Conservation (phyloP, 2,329 filamentous ascomycete species). For the Aspergillus puulaauensis region DNA sequence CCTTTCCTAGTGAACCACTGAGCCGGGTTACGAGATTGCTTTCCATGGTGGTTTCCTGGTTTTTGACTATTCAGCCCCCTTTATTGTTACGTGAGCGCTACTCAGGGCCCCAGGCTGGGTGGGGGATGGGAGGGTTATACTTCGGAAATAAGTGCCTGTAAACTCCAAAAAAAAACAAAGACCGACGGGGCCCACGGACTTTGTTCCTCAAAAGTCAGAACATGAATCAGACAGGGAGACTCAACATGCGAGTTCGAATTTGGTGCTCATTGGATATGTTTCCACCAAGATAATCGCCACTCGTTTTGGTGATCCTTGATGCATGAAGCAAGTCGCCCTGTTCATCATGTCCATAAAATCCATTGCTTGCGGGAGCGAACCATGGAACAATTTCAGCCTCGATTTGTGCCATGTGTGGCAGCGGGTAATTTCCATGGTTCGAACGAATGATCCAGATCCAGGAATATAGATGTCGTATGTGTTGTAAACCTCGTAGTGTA, state of each 20-base stretch:
- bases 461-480: not conserved
- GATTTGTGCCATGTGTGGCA: not conserved
- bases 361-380: conserved; percentile 15
- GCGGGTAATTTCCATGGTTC: conserved; percentile 18
- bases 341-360: not conserved
- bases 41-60: not conserved
- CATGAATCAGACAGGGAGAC: not conserved
- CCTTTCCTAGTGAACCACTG: not conserved
- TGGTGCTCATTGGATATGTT: not conserved
- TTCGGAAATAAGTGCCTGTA: conserved; percentile 1
- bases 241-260: not conserved
- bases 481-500: too few species aligned
- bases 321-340: not conserved
- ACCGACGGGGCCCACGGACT: not conserved
- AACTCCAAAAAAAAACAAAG: too few species aligned
- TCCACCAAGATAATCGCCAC: not conserved
- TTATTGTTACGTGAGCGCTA: not conserved
- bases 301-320: not conserved
- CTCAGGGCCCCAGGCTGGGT: not conserved
- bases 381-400: conserved; percentile 17
- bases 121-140: not conserved
- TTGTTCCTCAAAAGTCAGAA: not conserved
- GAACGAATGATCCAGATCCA: not conserved
- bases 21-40: not conserved
- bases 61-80: not conserved